Evolutionary conservation across 2,329 filamentous ascomycete genomes (phyloP), one percentile per base, ranked within the genome.

Genomic region (Myotisia sp.): DNA sequence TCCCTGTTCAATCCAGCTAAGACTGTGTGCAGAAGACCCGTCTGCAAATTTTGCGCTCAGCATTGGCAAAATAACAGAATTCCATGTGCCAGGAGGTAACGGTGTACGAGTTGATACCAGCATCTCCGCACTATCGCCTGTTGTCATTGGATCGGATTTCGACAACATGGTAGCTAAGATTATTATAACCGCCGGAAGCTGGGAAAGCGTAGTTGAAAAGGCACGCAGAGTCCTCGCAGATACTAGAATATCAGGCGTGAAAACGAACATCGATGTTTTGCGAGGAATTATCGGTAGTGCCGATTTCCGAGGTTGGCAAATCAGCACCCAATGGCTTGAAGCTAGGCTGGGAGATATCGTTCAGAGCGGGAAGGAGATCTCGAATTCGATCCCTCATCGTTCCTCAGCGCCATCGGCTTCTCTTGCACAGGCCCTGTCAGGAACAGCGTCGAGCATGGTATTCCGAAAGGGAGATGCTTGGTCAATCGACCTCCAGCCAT

Each of bases 401-500:
- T 31, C 44, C 10, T 36, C 39, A 13, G 36, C 53, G 1, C 45
- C 54, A 13, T 33, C 50, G 31, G 51, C 52, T 3, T 50, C 54
- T 3, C 28, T 38, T 6, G 32, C 44, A 22, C 37, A 44, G 18
- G 43, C 10, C 17, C 39, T 26, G 29, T 37, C 43, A 5, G 36
- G 44, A 17, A 26, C 27, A 17, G 37, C 39, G n/a, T 37, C 38
- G 4, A 41, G 26, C 24, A 51, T 64, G 0, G 47, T 72, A 2
- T 69, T 76, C 50, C 60, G 69, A 22, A 71, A 68, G 50, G 70
- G 70, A 18, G 70, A 75, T 42, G 66, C 69, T 2, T 75, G 71
- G 70, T 62, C 65, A 0, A 54, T 74, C 19, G 56, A 56, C 1
- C 54, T 74, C 1, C 50, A 61, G 1, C 50, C 64, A 6, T 41